Evolutionary conservation across 164 flowering plant species (phyloP).

Genomic region (Cinnamomum micranthum): DNA sequence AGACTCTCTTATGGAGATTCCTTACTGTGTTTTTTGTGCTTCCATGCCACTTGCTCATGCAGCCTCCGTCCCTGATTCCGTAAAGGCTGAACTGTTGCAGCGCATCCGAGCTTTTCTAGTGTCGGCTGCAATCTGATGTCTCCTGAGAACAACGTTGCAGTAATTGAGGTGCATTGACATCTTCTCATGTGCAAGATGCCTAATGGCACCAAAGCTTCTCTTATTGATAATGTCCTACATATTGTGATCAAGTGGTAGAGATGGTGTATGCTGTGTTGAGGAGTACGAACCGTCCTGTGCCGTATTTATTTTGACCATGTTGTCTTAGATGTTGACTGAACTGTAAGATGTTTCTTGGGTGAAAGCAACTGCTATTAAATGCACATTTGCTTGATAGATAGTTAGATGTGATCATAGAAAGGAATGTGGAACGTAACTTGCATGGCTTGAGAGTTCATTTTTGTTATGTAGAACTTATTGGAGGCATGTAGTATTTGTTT

Average conservation of each 20-base stretch:
- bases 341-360: not conserved
- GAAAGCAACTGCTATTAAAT: not conserved
- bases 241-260: not conserved
- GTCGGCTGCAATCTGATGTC: constrained; percentile 47
- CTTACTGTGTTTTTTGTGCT: not conserved
- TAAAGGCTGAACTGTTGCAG: constrained; percentile 83
- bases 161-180: not conserved
- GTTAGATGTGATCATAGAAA: not conserved
- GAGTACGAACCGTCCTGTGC: not conserved
- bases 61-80: constrained; percentile 84
- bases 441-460: too few relatives aligned
- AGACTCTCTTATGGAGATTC: not conserved
- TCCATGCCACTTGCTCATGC: constrained; percentile 14
- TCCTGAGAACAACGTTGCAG: not conserved
- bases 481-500: too few relatives aligned
- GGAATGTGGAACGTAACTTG: too few relatives aligned
- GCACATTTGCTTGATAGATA: not conserved
- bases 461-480: too few relatives aligned
- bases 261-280: not conserved
- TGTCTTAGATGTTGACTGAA: not conserved
- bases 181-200: not conserved
- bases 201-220: not conserved
- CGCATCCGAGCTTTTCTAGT: constrained; percentile 59
- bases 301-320: not conserved
- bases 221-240: not conserved